phyloP scores from a whole-genome alignment of 1,139 yeast genomes.

The Trichomonascaceae sp. region DNA sequence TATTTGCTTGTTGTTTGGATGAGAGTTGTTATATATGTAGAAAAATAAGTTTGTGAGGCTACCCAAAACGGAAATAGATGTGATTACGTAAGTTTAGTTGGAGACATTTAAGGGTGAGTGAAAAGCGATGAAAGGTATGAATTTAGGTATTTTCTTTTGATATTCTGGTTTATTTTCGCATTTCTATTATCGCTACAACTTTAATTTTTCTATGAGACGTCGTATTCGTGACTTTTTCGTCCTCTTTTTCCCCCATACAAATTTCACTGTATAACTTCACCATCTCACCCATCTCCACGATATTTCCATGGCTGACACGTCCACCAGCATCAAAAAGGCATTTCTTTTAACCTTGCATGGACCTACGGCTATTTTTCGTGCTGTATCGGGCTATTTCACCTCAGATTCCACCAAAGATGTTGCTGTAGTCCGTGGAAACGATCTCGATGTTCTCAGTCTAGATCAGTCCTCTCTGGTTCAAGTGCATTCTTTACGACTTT shows the following conservation, averaged over 20 bases:
- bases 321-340: background rate
- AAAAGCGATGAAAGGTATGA: background rate
- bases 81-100: background rate
- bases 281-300: background rate
- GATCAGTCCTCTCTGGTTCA: conserved; percentile 1
- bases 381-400: background rate
- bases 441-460: background rate
- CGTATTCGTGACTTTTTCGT: background rate
- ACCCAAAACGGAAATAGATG: background rate
- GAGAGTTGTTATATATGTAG: background rate
- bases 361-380: conserved; percentile 1
- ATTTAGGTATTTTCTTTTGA: too few species aligned
- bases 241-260: background rate
- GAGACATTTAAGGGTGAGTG: background rate
- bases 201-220: too few species aligned
- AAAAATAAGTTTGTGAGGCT: background rate
- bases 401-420: background rate
- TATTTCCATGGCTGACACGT: background rate
- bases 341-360: background rate
- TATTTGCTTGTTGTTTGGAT: background rate
- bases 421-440: conserved; percentile 3
- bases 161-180: background rate
- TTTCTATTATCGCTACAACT: background rate
- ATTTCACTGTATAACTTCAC: background rate
- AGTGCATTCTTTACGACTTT: background rate